These are phyloP conservation scores for Persicaria maculosa DNA, from an alignment of 148 eudicot species.

Conservation along the genomic window DNA sequence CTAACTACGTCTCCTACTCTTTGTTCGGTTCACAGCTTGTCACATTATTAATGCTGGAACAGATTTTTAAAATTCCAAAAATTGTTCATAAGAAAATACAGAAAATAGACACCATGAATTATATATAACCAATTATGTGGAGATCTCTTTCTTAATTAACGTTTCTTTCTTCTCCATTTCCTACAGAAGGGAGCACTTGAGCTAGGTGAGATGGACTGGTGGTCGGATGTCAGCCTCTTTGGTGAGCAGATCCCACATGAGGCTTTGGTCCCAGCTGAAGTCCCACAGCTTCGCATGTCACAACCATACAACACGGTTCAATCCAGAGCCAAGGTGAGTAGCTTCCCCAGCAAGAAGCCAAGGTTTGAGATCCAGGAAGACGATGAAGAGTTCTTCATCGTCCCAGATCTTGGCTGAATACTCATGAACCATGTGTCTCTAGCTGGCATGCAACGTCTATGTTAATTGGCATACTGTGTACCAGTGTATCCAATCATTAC, in stretches of 20 bases:
- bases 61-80: not conserved
- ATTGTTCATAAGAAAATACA: not conserved
- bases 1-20: not conserved
- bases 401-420: slow-evolving; percentile 87
- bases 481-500: not conserved
- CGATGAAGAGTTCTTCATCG: slow-evolving; percentile 74
- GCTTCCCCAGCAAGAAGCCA: slow-evolving; percentile 63
- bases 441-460: not conserved
- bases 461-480: not conserved
- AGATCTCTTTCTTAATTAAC: not conserved
- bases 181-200: slow-evolving; percentile 77
- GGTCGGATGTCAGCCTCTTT: slow-evolving; percentile 53
- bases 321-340: slow-evolving; percentile 35
- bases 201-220: slow-evolving; percentile 78
- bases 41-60: not conserved
- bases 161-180: not conserved
- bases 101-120: not conserved
- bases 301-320: slow-evolving; percentile 30
- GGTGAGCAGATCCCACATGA: slow-evolving; percentile 52
- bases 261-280: slow-evolving; percentile 75
- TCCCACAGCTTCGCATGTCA: slow-evolving; percentile 69
- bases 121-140: not conserved
- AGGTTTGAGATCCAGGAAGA: slow-evolving; percentile 60
- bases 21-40: not conserved
- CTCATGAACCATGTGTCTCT: not conserved